Base-by-base conservation (phyloP, 345 rosid species). In the Salix purpurea region DNA sequence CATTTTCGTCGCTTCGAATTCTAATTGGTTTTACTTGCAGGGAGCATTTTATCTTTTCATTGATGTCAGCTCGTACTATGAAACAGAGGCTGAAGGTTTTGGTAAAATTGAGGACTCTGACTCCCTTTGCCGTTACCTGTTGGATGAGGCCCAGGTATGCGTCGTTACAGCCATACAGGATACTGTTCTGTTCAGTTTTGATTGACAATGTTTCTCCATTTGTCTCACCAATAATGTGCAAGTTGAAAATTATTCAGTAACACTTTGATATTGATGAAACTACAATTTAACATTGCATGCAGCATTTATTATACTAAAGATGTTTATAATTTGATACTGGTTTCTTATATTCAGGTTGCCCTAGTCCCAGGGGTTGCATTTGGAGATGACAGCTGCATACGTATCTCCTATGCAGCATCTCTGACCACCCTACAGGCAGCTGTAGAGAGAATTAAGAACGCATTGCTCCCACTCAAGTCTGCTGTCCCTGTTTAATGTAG, bases 281-380 rank as follows among this genome's bases (percentile, higher is more conserved):
- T 40, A 32, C 19, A 54, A 58, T 13, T 39, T 7, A 67, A 68
- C 32, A 48, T 23, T 16, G 24, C 26, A 21, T 28, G 28, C 69
- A 61, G 50, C 13, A 14, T 28, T 26, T 37, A 37, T 30, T 9
- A 42, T 73, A 24, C 24, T 61, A 15, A 42, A 42, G 56, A 42
- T 26, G 44, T 24, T 30, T 28, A 11, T 72, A 11, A 75, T 40
- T n/a, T 54, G 30, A 4, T 65, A 18, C 16, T 48, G 52, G 26
- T 7, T 61, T 23, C 62, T 60, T 40, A 54, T 77, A 65, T 32
- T 21, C 82, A 96, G 99, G 98, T 96, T 54, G 99, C 99, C 10
- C 70, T 94, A 78, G 98, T 96, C 66, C 99, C 99, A 0, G 98
- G 99, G 48, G 97, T 88, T 76, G 99, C 99, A 60, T 96, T 94